phyloP scores from a whole-genome alignment of 768 basidiomycete genomes.

The Porpolomopsis calyptriformis region DNA sequence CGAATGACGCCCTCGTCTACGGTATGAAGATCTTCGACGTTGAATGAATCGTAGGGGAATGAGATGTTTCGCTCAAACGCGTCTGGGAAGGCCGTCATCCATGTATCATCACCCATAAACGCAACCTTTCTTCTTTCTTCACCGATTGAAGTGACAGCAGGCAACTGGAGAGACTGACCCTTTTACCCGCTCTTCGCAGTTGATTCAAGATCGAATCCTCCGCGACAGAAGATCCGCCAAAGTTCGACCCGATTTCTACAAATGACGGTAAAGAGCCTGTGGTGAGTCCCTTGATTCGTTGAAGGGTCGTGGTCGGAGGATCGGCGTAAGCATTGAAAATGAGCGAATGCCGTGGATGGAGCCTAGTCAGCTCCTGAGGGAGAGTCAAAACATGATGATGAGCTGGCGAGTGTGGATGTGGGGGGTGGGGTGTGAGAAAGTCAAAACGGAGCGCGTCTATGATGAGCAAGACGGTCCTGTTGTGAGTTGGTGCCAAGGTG shows the following conservation, averaged over 20 bases:
- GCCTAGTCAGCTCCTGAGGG: conserved; percentile 58
- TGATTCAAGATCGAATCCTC: conserved; percentile 88
- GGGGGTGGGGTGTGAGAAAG: conserved; percentile 70
- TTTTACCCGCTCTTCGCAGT: conserved; percentile 45
- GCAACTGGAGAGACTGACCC: conserved; percentile 29
- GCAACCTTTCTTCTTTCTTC: conserved; percentile 42
- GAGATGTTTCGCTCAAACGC: conserved; percentile 63
- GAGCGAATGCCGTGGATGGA: conserved; percentile 62
- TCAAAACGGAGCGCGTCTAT: conserved; percentile 93
- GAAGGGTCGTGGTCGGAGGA: conserved; percentile 90
- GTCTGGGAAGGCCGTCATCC: conserved; percentile 80
- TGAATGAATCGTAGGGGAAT: conserved; percentile 90
- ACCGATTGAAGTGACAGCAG: background rate
- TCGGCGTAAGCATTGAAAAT: conserved; percentile 87
- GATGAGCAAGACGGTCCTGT: conserved; percentile 72
- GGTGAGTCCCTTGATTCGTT: conserved; percentile 89
- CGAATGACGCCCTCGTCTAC: conserved; percentile 85
- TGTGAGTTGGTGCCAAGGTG: conserved; percentile 55
- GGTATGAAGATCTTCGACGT: conserved; percentile 94
- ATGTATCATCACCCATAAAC: conserved; percentile 96
- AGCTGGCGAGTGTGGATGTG: conserved; percentile 47
- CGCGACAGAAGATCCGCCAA: conserved; percentile 73
- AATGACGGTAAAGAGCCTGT: conserved; percentile 95
- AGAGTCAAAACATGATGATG: conserved; percentile 79
- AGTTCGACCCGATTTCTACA: conserved; percentile 86